Evolutionary conservation across 257 asterid species (phyloP), one percentile per base, ranked within the genome.

Genomic region (Gynochthodes officinalis): DNA sequence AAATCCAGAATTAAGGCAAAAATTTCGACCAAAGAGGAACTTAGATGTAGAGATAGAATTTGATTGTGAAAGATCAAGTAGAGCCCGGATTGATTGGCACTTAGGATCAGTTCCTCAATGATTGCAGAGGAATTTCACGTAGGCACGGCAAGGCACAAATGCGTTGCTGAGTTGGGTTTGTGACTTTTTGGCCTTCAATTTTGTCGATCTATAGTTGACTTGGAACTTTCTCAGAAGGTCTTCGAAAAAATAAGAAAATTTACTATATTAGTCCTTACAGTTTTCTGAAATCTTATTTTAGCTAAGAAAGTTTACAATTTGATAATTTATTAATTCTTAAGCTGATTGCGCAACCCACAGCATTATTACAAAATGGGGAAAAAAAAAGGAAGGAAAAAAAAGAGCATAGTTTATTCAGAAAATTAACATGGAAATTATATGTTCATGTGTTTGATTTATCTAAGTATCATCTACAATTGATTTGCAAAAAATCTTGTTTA

Each of bases 181-280:
- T n/a, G n/a, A n/a, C n/a, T n/a, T 12, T 21, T 0, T 25, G 18
- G 65, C 65, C 42, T 32, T 28, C 6, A 43, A 44, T 16, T 0
- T 21, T 15, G 44, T 25, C 39, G 40, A 11, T 25, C 27, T 40
- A 39, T 44, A 19, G 69, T 72, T 72, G 69, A 72, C 75, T 1
- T 2, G 32, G 18, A 16, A 59, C 50, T 7, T 11, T 30, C 62
- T 54, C 48, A 21, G n/a, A 7, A 70, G 55, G 73, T 69, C 73
- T 69, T 23, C 62, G 33, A 55, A 57, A 57, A n/a, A n/a, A n/a
- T 37, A 37, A 7, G 42, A 37, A 37, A 37, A 2, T 2, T 37
- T 37, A 7, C 42, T 37, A 7, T 7, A 37, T 37, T 37, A 7
- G 42, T 37, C 42, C 42, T 37, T 37, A 3, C 3, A 37, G 42